phyloP scores from a whole-genome alignment of 2,329 filamentous ascomycete genomes.

The Xylariaceae sp. region DNA sequence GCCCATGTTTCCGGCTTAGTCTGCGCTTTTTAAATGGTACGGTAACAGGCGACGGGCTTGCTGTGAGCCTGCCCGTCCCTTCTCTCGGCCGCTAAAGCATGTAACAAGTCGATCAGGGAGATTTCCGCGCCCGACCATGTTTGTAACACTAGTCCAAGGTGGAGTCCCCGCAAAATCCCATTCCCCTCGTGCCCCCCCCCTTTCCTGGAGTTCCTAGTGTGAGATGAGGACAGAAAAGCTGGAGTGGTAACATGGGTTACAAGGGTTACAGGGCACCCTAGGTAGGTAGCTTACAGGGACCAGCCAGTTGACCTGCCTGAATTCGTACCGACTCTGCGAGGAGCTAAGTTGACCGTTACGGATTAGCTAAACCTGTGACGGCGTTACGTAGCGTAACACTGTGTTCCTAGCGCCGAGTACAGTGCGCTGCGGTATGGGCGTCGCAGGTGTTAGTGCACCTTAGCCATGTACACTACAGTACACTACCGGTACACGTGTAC shows the following conservation, averaged over 20 bases:
- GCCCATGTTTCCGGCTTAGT: no score
- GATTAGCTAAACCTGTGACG: neutral
- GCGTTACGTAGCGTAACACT: neutral
- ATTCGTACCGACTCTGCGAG: neutral
- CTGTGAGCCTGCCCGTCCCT: neutral
- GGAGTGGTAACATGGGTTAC: neutral
- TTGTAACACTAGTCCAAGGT: slow-evolving; percentile 15
- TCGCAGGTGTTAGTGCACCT: no score
- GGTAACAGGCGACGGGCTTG: neutral
- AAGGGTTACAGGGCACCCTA: neutral
- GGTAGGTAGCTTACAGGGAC: no score
- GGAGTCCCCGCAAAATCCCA: slow-evolving; percentile 15
- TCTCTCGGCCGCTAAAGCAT: slow-evolving; percentile 23
- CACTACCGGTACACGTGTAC: no score
- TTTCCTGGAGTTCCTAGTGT: slow-evolving; percentile 1
- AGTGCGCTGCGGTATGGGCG: neutral
- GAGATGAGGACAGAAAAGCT: neutral
- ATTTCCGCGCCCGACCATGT: slow-evolving; percentile 18
- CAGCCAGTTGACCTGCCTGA: no score
- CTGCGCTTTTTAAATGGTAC: neutral
- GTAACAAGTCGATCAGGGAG: slow-evolving; percentile 24
- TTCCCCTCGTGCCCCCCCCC: neutral
- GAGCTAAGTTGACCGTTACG: neutral
- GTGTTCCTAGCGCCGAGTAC: neutral
- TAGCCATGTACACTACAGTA: no score